These are phyloP conservation scores for Saccharum officinarum DNA, from an alignment of 176 grass and related monocot genomes.

Conservation along the genomic window DNA sequence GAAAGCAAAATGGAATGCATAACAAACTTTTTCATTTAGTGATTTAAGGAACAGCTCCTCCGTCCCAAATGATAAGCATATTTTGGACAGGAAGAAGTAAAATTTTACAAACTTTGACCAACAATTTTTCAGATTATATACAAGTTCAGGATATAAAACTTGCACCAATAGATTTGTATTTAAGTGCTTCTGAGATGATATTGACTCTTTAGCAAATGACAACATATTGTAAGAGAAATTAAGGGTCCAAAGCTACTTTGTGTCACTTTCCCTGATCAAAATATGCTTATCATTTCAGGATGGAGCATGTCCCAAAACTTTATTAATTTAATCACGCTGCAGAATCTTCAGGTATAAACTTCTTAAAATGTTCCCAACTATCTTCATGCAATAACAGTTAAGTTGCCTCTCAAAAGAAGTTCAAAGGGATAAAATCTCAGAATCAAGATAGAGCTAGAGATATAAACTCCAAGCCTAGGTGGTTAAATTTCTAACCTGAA, in stretches of 20 bases:
- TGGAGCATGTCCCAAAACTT: slow-evolving; percentile 16
- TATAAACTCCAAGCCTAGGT: slow-evolving; percentile 29
- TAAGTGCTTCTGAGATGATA: neutral
- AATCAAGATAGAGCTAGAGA: slow-evolving; percentile 33
- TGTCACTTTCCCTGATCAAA: neutral
- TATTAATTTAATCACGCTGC: slow-evolving; percentile 22
- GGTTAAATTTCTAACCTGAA: slow-evolving; percentile 60
- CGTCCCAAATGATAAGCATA: neutral
- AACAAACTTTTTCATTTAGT: neutral
- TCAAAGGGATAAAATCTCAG: slow-evolving; percentile 30
- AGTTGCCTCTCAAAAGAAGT: neutral
- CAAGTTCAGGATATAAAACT: neutral
- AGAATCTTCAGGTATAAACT: slow-evolving; percentile 25
- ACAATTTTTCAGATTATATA: neutral
- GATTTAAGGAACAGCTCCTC: neutral
- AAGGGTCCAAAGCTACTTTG: neutral
- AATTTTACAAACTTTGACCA: neutral
- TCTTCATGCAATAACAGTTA: neutral
- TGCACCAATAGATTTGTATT: neutral
- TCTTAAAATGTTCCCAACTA: slow-evolving; percentile 8
- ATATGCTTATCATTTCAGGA: neutral
- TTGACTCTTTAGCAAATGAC: neutral
- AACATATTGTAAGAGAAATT: neutral
- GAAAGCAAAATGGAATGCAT: slow-evolving; percentile 13
- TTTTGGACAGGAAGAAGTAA: neutral